A percentile compares a stretch with the other conserved stretches of the same genome.
phyloP scores from a whole-genome alignment of 1,284 basidiomycete genomes.

The Serendipita sp. region DNA sequence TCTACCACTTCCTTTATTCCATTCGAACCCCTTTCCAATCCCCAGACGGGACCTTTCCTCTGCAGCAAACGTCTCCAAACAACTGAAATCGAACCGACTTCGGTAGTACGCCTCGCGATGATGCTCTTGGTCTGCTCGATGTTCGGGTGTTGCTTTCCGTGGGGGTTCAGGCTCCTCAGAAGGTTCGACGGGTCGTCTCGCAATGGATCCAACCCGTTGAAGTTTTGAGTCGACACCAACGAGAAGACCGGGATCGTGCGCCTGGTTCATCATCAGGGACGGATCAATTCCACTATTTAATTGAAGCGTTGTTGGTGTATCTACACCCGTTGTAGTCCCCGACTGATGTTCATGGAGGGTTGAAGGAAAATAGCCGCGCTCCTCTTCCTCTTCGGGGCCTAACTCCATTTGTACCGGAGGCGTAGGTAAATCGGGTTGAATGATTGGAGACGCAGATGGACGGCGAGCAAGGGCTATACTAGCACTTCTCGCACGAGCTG shows the following conservation, averaged over 20 bases:
- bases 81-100: constrained; percentile 58
- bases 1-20: neutral
- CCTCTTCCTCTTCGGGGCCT: constrained; percentile 16
- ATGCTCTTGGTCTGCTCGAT: constrained; percentile 16
- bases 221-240: constrained; percentile 2
- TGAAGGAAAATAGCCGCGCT: neutral
- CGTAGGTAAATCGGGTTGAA: constrained; percentile 19
- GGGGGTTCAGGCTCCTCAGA: neutral
- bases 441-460: constrained; percentile 12
- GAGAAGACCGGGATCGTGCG: constrained; percentile 13
- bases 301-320: neutral
- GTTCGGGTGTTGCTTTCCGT: neutral
- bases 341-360: neutral
- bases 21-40: constrained; percentile 28
- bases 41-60: constrained; percentile 53
- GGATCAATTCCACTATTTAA: neutral
- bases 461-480: constrained; percentile 30
- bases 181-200: constrained; percentile 11
- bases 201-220: constrained; percentile 9
- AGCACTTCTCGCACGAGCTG: constrained; percentile 44
- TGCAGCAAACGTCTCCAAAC: constrained; percentile 68
- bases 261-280: constrained; percentile 12
- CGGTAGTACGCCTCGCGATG: constrained; percentile 27
- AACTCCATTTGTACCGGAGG: constrained; percentile 26
- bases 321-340: constrained; percentile 14